Evolutionary conservation across 352 stramenopile genomes (phyloP).

Genomic region (Phytopythium litorale): DNA sequence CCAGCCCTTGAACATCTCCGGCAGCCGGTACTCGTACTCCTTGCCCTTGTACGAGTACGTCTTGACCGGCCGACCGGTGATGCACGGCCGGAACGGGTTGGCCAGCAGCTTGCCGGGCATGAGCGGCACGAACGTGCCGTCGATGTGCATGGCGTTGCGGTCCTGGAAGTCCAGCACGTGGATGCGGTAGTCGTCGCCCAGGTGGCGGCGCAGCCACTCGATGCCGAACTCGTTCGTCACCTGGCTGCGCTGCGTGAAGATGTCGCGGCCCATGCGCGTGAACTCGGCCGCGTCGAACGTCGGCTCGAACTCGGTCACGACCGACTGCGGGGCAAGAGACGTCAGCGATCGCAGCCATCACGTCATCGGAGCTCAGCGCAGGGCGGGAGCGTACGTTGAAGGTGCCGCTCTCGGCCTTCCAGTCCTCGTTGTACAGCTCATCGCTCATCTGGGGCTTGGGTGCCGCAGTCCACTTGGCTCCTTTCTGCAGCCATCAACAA

Average conservation of each 20-base stretch:
- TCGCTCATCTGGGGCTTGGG: slow-evolving; percentile 90
- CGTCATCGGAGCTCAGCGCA: not conserved
- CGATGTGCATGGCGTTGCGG: slow-evolving; percentile 91
- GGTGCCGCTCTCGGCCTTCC: slow-evolving; percentile 62
- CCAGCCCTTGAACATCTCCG: slow-evolving; percentile 91
- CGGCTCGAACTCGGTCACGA: slow-evolving; percentile 88
- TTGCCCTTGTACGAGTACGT: slow-evolving; percentile 89
- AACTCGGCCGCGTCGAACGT: slow-evolving; percentile 90
- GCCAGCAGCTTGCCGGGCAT: slow-evolving; percentile 84
- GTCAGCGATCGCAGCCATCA: not conserved
- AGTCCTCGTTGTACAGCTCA: slow-evolving; percentile 87
- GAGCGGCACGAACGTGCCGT: slow-evolving; percentile 85
- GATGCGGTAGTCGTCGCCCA: slow-evolving; percentile 83
- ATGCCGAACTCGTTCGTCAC: slow-evolving; percentile 91
- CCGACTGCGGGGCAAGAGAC: slow-evolving; percentile 29
- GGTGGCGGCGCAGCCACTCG: slow-evolving; percentile 85
- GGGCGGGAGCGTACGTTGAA: slow-evolving; percentile 59
- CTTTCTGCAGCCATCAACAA: slow-evolving; percentile 29
- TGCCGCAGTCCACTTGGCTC: slow-evolving; percentile 85
- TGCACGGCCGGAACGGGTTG: slow-evolving; percentile 85
- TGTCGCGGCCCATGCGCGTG: slow-evolving; percentile 86
- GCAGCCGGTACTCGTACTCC: slow-evolving; percentile 82
- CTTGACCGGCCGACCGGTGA: slow-evolving; percentile 81
- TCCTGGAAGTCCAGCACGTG: slow-evolving; percentile 90
- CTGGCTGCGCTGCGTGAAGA: slow-evolving; percentile 90